Base-by-base conservation (phyloP, 1,284 basidiomycete species). In the Phaffia rhodozyma region DNA sequence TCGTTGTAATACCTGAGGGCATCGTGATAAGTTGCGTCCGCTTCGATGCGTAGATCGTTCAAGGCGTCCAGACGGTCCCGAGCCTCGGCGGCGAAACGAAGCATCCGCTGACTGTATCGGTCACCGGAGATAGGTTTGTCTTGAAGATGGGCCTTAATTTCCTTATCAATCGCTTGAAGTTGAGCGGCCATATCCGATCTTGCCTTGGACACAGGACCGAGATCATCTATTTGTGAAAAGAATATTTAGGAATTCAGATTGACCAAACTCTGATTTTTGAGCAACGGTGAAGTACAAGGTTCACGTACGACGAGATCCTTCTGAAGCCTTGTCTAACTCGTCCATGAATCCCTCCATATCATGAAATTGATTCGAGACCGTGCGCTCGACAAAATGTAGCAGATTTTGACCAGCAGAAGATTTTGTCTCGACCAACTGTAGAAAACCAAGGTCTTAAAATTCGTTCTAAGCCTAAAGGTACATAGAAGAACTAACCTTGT, bases 361-460 rank as follows among this genome's bases (percentile, higher is more conserved):
- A 13, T 86, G 86, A 78, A 97, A 97, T 70, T 92, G 86, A 70
- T 86, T 87, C 13, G 84, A 80, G 5, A 98, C 85, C 0, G 91
- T 94, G 60, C 86, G 82, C 73, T 97, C 93, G 60, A 97, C 77
- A 79, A 97, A 97, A 75, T 98, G 94, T 9, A 98, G 79, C 51
- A 98, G 80, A 0, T 94, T 98, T 23, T 88, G 90, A 67, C 91
- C 88, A 73, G 93, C 86, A 63, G 90, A 82, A 2, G 93, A 96
- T 76, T 98, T 98, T 3, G 94, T 98, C 72, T 98, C 96, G 52
- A 97, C 94, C 59, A 98, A 81, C 89, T 93, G 60, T 32, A 49
- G 58, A n/a, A 56, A 47, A 52, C 49, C 25, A 1, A 50, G 30
- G 32, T 30, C 27, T 43, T 16, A 43, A 11, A 49, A 4, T 5